Conservation (phyloP, 129 eudicot genomes). For the Flaveria sonorensis region DNA sequence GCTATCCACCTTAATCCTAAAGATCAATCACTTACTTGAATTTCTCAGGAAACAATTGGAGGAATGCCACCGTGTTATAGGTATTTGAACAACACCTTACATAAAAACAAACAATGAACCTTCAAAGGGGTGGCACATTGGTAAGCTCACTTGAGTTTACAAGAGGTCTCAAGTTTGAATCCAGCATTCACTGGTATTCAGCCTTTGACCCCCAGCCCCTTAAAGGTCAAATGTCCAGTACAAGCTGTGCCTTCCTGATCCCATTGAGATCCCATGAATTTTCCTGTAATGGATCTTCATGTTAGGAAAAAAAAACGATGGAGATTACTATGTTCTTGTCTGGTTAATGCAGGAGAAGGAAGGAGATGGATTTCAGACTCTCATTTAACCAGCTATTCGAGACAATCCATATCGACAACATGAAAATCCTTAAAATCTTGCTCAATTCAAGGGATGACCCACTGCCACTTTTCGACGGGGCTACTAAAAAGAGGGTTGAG, state of each 20-base stretch:
- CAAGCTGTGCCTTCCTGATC: no score
- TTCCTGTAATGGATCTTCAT: background rate
- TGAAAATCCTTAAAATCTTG: constrained; percentile 58
- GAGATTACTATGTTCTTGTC: constrained; percentile 19
- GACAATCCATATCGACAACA: constrained; percentile 72
- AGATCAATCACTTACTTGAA: constrained; percentile 63
- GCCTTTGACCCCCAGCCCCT: no score
- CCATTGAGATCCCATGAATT: no score
- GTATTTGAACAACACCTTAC: constrained; percentile 30
- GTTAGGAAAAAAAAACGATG: background rate
- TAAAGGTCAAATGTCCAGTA: no score
- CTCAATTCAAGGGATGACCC: constrained; percentile 59
- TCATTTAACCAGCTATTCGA: constrained; percentile 49
- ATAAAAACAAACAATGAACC: no score
- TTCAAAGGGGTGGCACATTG: no score
- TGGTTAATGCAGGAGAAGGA: constrained; percentile 57
- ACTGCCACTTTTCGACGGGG: constrained; percentile 61
- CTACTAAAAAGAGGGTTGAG: constrained; percentile 50
- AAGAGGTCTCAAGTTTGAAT: no score
- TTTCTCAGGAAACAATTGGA: constrained; percentile 48
- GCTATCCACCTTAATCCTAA: constrained; percentile 54
- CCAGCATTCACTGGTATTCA: no score
- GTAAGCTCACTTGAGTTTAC: no score
- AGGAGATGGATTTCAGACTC: constrained; percentile 46
- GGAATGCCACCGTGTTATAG: constrained; percentile 47